Evolutionary conservation across 1,139 yeast genomes (phyloP).

Genomic region (Candida sp.): DNA sequence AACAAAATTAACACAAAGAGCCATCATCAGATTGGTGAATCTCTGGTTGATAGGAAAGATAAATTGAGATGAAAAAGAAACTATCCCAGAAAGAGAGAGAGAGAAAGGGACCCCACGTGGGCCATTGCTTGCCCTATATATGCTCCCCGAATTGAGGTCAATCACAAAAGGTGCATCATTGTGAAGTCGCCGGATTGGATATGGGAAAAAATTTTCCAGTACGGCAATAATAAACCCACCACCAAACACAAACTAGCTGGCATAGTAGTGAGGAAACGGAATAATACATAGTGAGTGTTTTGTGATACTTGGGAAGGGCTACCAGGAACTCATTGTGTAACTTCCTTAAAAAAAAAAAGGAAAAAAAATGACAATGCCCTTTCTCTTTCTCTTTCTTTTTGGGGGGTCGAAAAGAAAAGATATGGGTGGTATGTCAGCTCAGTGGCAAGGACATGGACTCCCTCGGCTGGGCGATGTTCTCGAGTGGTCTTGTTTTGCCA

Average conservation of each 20-base stretch:
- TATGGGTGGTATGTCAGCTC: background rate
- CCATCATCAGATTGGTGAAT: background rate
- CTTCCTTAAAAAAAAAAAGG: background rate
- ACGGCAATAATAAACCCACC: background rate
- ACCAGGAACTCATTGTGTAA: background rate
- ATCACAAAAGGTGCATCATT: background rate
- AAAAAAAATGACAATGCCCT: background rate
- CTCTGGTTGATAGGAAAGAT: too few species aligned
- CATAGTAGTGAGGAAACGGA: background rate
- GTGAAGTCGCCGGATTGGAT: background rate
- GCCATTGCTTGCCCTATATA: background rate
- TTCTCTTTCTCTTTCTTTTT: background rate
- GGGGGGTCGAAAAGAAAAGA: background rate
- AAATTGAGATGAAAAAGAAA: background rate
- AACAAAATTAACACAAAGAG: background rate
- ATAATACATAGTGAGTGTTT: background rate
- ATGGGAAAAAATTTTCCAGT: background rate
- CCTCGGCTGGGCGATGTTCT: too few species aligned
- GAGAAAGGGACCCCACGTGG: constrained; percentile 2
- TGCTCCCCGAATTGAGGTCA: background rate
- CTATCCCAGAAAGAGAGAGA: background rate
- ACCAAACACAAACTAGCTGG: background rate
- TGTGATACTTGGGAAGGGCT: background rate
- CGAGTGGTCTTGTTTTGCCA: too few species aligned
- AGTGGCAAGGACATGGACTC: background rate